These are phyloP conservation scores for Themeda triandra DNA, from an alignment of 176 grass and related monocot genomes.

Conservation along the genomic window DNA sequence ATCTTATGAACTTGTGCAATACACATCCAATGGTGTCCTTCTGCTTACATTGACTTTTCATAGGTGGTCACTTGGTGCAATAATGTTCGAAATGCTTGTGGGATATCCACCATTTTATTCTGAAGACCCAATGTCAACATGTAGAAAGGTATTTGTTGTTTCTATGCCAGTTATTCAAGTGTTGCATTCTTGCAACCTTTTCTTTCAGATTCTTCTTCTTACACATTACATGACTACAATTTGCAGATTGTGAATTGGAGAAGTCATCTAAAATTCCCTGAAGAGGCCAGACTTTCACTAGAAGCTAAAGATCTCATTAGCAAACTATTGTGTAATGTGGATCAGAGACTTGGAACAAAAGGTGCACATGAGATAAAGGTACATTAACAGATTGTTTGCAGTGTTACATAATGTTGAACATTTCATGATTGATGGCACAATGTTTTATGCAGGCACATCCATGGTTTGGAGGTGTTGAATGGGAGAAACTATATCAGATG, in stretches of 20 bases:
- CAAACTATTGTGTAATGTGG: constrained; percentile 82
- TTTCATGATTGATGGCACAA: background rate
- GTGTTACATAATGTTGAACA: background rate
- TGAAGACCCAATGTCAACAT: constrained; percentile 92
- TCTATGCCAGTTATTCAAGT: background rate
- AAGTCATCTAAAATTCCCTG: constrained; percentile 88
- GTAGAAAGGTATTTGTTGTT: constrained; percentile 67
- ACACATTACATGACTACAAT: background rate
- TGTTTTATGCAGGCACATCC: constrained; percentile 59
- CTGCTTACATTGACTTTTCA: constrained; percentile 27
- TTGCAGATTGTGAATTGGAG: constrained; percentile 97
- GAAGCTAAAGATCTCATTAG: constrained; percentile 86
- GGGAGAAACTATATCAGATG: constrained; percentile 87
- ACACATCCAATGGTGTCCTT: background rate
- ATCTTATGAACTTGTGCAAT: constrained; percentile 17
- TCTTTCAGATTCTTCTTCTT: constrained; percentile 9
- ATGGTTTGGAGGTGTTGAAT: constrained; percentile 69
- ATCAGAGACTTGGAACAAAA: constrained; percentile 78
- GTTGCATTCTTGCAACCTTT: background rate
- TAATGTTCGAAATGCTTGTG: constrained; percentile 99
- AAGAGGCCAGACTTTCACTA: constrained; percentile 75
- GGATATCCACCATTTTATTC: constrained; percentile 98
- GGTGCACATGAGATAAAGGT: constrained; percentile 95
- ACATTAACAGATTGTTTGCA: background rate
- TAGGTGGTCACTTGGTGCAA: constrained; percentile 98